These are phyloP conservation scores for Crithidia acanthocephali DNA, from an alignment of 208 protist genomes.

Conservation along the genomic window DNA sequence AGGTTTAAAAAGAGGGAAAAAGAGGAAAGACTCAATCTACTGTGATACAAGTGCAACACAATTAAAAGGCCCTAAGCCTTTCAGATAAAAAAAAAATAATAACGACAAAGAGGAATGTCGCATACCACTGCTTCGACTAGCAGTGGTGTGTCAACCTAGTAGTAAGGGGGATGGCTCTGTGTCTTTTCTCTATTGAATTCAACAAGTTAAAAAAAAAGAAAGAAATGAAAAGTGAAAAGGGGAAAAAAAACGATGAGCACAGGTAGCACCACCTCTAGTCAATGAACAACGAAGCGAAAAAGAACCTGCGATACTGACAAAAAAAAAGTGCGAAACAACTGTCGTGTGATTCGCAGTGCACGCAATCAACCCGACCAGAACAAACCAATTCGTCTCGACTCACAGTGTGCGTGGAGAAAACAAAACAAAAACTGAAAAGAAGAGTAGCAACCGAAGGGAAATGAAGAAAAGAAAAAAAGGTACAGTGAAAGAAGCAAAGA, in stretches of 20 bases:
- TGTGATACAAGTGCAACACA: too few relatives aligned
- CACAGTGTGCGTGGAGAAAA: too few relatives aligned
- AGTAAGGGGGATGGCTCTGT: too few relatives aligned
- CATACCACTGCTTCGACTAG: too few relatives aligned
- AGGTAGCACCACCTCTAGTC: not conserved
- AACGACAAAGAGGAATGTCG: too few relatives aligned
- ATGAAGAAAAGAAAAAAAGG: slow-evolving; percentile 9
- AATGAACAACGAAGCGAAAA: slow-evolving; percentile 7
- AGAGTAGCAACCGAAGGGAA: not conserved
- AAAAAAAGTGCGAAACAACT: not conserved
- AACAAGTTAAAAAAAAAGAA: not conserved
- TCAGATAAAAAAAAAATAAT: too few relatives aligned
- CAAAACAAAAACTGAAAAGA: slow-evolving; percentile 1
- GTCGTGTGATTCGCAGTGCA: not conserved
- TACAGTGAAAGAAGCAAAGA: slow-evolving; percentile 6
- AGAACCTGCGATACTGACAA: not conserved
- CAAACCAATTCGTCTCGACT: not conserved
- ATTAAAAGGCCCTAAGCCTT: too few relatives aligned
- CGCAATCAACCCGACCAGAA: slow-evolving; percentile 1
- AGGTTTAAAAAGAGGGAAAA: too few relatives aligned
- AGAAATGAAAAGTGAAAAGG: not conserved
- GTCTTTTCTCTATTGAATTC: too few relatives aligned
- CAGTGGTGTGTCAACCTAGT: too few relatives aligned
- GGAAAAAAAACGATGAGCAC: slow-evolving; percentile 1
- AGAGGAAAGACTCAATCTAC: too few relatives aligned